These are phyloP conservation scores for Madurella fahalii DNA, from an alignment of 2,329 filamentous ascomycete species.

Conservation along the genomic window DNA sequence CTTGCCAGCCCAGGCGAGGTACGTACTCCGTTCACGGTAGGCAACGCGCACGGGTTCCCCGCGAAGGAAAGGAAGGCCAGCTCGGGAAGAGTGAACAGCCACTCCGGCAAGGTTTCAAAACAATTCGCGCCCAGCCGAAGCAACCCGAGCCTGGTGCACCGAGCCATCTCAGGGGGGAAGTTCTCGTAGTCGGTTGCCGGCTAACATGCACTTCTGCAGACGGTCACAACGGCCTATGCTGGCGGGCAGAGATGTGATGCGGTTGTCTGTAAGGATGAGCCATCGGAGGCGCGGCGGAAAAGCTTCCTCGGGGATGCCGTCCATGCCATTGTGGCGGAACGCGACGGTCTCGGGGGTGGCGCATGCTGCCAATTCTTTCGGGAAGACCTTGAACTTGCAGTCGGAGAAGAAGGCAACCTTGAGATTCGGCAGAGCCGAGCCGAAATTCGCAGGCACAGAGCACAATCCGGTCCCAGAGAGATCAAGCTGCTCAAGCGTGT, in stretches of 20 bases:
- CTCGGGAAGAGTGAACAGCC: constrained; percentile 43
- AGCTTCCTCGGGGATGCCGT: constrained; percentile 36
- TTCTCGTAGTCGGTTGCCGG: constrained; percentile 39
- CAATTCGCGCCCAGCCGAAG: constrained; percentile 43
- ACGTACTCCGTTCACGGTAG: constrained; percentile 10
- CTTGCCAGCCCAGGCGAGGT: constrained; percentile 31
- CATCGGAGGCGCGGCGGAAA: constrained; percentile 43
- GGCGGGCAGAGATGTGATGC: constrained; percentile 35
- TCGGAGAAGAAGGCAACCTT: constrained; percentile 45
- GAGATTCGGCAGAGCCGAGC: constrained; percentile 38
- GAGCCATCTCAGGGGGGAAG: constrained; percentile 40
- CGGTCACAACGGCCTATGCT: constrained; percentile 41
- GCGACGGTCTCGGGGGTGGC: constrained; percentile 46
- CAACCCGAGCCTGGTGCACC: constrained; percentile 42
- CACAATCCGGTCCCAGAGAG: constrained; percentile 44
- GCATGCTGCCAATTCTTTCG: constrained; percentile 39
- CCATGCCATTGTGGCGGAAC: constrained; percentile 45
- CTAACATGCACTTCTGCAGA: constrained; percentile 48
- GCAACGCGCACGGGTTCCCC: constrained; percentile 41
- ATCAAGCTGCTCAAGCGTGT: constrained; percentile 43
- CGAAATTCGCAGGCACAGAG: constrained; percentile 37
- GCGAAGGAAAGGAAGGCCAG: constrained; percentile 46
- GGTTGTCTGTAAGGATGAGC: constrained; percentile 47
- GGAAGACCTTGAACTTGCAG: constrained; percentile 42
- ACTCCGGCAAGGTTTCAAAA: constrained; percentile 36